Base-by-base conservation (phyloP, 208 protist genomes). In the Acanthamoeba triangularis region DNA sequence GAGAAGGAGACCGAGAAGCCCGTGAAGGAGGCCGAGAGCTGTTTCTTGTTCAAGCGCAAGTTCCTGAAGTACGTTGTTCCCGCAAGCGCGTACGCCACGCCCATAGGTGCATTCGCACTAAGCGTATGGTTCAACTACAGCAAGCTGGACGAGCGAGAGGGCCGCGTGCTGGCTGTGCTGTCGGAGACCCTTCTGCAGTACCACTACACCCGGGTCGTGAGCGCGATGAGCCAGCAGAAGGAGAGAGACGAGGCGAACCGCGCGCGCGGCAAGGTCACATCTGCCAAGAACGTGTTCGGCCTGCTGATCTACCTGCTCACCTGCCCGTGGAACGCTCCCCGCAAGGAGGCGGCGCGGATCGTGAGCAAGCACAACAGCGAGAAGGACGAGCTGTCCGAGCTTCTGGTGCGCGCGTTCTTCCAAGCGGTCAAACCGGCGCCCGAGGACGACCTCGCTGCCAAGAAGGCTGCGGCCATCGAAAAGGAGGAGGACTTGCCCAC, bases 111-210 rank as follows among this genome's bases (percentile, higher is more conserved):
- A 65, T 10, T 6, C n/a, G n/a, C 18, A 30, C 18, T 23, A 67
- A n/a, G 28, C 18, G 1, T 30, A 67, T 14, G 28, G 28, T 67
- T 30, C 18, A 30, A 67, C 33, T 59, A 35, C 69, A 94, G 88
- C 63, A 94, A 94, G 52, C 56, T 94, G 41, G 88, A 94, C 20
- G 88, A 94, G n/a, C 44, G 69, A 23, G 88, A 94, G 61, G 52
- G 61, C 44, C 61, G 69, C 11, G 88, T 80, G 4, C 28, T 94
- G 49, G 47, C 56, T 23, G 69, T 94, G n/a, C 35, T 94, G 23
- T 28, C 88, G 6, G 88, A 78, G 69, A 80, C 65, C 25, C 88
- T 94, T 11, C 61, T 94, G 28, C 44, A 72, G 61, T n/a, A 80
- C 33, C 88, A 94, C 49, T 94, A 44, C 30, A n/a, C 28, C 37